Evolutionary conservation across 176 grass and related monocot genomes (phyloP).

Genomic region (Phoenix roebelenii): DNA sequence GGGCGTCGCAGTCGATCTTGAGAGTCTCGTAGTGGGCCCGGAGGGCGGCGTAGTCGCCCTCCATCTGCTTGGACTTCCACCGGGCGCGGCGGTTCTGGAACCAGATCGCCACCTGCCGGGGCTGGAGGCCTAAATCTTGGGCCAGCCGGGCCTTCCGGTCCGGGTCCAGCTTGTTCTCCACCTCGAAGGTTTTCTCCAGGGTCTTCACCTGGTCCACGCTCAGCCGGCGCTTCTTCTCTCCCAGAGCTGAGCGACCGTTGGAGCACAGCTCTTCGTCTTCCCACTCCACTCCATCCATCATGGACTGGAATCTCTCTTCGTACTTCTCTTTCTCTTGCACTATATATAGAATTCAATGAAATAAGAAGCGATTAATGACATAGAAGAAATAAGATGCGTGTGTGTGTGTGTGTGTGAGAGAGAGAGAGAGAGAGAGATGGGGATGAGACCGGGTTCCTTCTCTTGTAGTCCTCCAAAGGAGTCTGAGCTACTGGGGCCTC

Average conservation of each 20-base stretch:
- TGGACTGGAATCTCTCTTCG: neutral
- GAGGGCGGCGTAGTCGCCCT: constrained; percentile 50
- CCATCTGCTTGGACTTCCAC: constrained; percentile 66
- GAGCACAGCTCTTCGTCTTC: constrained; percentile 17
- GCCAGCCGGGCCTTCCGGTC: constrained; percentile 50
- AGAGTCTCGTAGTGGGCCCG: constrained; percentile 37
- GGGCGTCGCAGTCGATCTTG: constrained; percentile 37
- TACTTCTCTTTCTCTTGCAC: constrained; percentile 11
- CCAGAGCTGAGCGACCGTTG: neutral
- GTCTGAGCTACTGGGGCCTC: constrained; percentile 33
- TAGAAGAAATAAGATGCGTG: neutral
- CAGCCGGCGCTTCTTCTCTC: constrained; percentile 57
- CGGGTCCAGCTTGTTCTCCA: constrained; percentile 65
- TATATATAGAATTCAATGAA: neutral
- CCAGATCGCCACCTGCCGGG: constrained; percentile 69
- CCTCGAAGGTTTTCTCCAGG: constrained; percentile 58
- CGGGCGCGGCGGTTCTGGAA: constrained; percentile 78
- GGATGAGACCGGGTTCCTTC: neutral
- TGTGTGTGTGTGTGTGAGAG: no score
- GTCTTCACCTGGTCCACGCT: constrained; percentile 46
- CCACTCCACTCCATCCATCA: neutral
- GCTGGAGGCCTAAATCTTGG: constrained; percentile 48
- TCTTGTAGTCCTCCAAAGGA: constrained; percentile 21
- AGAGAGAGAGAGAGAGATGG: constrained; percentile 7
- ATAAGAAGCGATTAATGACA: neutral